Evolutionary conservation across 352 stramenopile species (phyloP).

Genomic region (Peronosclerospora sorghi): DNA sequence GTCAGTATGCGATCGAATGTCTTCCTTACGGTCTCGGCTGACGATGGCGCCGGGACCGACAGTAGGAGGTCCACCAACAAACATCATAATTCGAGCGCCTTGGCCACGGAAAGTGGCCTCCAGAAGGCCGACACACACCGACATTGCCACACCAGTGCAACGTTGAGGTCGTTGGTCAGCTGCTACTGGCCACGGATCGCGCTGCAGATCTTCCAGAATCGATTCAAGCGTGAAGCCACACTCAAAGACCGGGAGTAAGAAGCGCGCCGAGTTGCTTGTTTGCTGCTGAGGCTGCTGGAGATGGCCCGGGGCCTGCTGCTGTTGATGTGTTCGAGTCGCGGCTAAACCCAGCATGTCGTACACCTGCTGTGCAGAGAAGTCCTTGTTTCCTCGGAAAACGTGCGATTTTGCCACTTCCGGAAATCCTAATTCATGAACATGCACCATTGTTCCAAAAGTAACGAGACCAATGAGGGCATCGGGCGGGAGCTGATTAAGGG

Average conservation of each 20-base stretch:
- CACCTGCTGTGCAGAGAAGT: slow-evolving; percentile 92
- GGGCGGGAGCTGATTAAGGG: slow-evolving; percentile 95
- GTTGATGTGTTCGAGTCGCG: slow-evolving; percentile 43
- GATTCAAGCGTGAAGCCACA: slow-evolving; percentile 95
- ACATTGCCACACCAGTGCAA: slow-evolving; percentile 94
- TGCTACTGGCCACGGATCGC: slow-evolving; percentile 96
- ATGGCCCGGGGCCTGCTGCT: slow-evolving; percentile 32
- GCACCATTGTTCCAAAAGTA: slow-evolving; percentile 98
- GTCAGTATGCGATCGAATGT: slow-evolving; percentile 95
- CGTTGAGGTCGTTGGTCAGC: slow-evolving; percentile 92
- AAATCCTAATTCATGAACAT: slow-evolving; percentile 98
- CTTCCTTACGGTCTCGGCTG: slow-evolving; percentile 90
- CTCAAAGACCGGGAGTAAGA: slow-evolving; percentile 94
- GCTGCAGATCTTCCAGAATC: slow-evolving; percentile 96
- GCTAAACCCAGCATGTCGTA: slow-evolving; percentile 93
- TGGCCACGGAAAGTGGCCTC: slow-evolving; percentile 92
- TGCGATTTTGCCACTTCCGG: slow-evolving; percentile 93
- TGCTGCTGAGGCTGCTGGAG: slow-evolving; percentile 66
- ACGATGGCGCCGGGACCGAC: slow-evolving; percentile 94
- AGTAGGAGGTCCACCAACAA: slow-evolving; percentile 95
- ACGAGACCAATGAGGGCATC: slow-evolving; percentile 97
- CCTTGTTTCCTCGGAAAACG: slow-evolving; percentile 98
- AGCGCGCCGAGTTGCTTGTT: slow-evolving; percentile 84
- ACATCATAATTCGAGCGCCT: slow-evolving; percentile 96
- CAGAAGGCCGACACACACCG: slow-evolving; percentile 92